Conservation (phyloP, 2,329 filamentous ascomycete species). For the Parafenestella ontariensis region DNA sequence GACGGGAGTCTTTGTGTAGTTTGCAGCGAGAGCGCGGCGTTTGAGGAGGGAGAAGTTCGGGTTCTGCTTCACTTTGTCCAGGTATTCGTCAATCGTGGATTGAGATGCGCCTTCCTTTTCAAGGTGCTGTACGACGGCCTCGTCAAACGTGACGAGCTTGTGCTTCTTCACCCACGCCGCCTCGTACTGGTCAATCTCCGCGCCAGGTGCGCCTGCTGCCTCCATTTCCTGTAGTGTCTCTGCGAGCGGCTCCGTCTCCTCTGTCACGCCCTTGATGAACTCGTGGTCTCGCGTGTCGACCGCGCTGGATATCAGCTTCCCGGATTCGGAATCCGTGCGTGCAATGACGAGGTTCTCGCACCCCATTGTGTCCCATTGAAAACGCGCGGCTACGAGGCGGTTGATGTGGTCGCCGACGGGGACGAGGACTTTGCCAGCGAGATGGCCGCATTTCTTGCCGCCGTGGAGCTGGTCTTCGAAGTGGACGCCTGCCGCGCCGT, state of each 20-base stretch:
- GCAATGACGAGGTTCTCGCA: slow-evolving; percentile 94
- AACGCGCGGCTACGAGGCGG: slow-evolving; percentile 85
- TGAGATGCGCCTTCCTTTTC: slow-evolving; percentile 68
- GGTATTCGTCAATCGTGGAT: slow-evolving; percentile 72
- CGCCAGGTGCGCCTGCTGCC: slow-evolving; percentile 73
- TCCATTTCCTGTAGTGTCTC: slow-evolving; percentile 94
- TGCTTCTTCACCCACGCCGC: slow-evolving; percentile 87
- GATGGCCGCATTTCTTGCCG: slow-evolving; percentile 96
- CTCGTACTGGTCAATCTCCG: slow-evolving; percentile 87
- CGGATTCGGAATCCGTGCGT: slow-evolving; percentile 93
- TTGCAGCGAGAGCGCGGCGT: slow-evolving; percentile 74
- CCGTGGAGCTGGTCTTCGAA: slow-evolving; percentile 98
- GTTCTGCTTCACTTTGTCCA: slow-evolving; percentile 66
- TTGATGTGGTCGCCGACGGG: slow-evolving; percentile 96
- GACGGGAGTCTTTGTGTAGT: slow-evolving; percentile 71
- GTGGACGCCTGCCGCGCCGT: slow-evolving; percentile 93
- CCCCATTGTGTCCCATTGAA: slow-evolving; percentile 99
- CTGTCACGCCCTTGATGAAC: slow-evolving; percentile 88
- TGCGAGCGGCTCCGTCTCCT: slow-evolving; percentile 79
- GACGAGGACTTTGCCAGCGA: slow-evolving; percentile 95
- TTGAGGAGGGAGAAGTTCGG: slow-evolving; percentile 79
- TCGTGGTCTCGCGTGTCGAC: slow-evolving; percentile 96
- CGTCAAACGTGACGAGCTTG: slow-evolving; percentile 87
- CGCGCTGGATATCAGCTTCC: slow-evolving; percentile 85
- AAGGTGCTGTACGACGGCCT: slow-evolving; percentile 82